Evolutionary conservation across 352 stramenopile species (phyloP), one percentile per base, ranked within the genome.

Genomic region (Phytopythium cucurbitacearum): DNA sequence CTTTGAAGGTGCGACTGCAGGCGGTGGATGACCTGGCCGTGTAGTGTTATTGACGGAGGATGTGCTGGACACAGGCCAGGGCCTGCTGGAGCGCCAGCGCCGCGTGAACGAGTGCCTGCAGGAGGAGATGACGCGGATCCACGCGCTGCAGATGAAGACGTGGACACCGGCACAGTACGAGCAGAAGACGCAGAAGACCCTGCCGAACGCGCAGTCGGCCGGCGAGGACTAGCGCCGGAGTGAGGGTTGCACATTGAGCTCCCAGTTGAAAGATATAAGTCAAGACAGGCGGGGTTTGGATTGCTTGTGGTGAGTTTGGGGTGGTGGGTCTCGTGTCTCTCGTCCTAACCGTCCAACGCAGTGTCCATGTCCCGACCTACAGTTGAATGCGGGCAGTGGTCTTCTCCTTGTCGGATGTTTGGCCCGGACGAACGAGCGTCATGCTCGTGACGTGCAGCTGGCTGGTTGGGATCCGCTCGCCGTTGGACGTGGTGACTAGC

Each of bases 111-210:
- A 90, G 45, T 87, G 73, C 34, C 68, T 93, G 7, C 87, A 85
- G 53, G 83, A 91, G 55, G 80, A 93, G 56, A 89, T 93, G 78
- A 87, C 73, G 52, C 72, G 69, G 51, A 93, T 93, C 54, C 83
- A 93, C 62, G 83, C 83, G 63, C 69, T 93, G 55, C 78, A 89
- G 56, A 90, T 93, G 80, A 91, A 91, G 69, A 93, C 80, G 35
- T 93, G 82, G 82, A 93, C 82, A 55, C 74, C 75, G 12, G 65
- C 63, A 55, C 82, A 93, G 69, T 93, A 91, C 62, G 73, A 86
- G 62, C 76, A 89, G 53, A 90, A 90, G 75, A 91, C 79, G 64
- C 64, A 84, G 50, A 69, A 86, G 65, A 63, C 72, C 33, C 40
- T 85, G 65, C 69, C 76, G 0, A 57, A 57, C 47, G 74, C 53